These are phyloP conservation scores for Iris macrosiphon DNA, from an alignment of 106 monocot species.

Conservation along the genomic window DNA sequence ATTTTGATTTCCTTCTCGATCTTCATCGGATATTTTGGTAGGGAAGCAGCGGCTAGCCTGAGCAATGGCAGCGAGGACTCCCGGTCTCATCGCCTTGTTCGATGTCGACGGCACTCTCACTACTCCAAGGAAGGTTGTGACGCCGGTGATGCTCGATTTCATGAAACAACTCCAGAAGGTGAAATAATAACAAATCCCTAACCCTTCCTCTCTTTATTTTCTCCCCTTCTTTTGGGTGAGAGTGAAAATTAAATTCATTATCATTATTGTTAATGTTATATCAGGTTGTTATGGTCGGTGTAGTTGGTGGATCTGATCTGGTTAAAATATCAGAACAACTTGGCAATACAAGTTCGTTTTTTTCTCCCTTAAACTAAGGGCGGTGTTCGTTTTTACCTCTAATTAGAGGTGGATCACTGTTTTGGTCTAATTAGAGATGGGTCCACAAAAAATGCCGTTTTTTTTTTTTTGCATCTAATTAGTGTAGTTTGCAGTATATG, in stretches of 20 bases:
- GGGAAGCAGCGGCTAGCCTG: neutral
- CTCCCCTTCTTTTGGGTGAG: too few species aligned
- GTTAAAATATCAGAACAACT: slow-evolving; percentile 92
- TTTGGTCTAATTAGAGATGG: too few species aligned
- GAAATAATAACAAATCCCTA: neutral
- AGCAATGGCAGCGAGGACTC: slow-evolving; percentile 39
- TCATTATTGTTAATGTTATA: neutral
- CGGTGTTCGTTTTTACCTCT: too few species aligned
- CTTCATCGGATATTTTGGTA: neutral
- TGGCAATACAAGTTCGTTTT: slow-evolving; percentile 54
- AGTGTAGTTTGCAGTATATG: too few species aligned
- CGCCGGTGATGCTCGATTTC: slow-evolving; percentile 73
- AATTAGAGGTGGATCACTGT: too few species aligned
- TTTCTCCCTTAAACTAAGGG: too few species aligned
- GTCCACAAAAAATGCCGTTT: too few species aligned
- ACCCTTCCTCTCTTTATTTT: neutral
- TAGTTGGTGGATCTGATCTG: slow-evolving; percentile 96
- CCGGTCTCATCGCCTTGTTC: slow-evolving; percentile 73
- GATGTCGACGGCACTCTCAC: slow-evolving; percentile 99
- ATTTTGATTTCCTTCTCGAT: neutral
- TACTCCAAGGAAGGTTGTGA: slow-evolving; percentile 84
- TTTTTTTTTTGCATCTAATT: too few species aligned
- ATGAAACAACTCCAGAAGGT: slow-evolving; percentile 74
- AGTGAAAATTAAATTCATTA: too few species aligned
- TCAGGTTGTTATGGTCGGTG: slow-evolving; percentile 84